Base-by-base conservation (phyloP, 352 stramenopile genomes). In the Phytophthora vignae region DNA sequence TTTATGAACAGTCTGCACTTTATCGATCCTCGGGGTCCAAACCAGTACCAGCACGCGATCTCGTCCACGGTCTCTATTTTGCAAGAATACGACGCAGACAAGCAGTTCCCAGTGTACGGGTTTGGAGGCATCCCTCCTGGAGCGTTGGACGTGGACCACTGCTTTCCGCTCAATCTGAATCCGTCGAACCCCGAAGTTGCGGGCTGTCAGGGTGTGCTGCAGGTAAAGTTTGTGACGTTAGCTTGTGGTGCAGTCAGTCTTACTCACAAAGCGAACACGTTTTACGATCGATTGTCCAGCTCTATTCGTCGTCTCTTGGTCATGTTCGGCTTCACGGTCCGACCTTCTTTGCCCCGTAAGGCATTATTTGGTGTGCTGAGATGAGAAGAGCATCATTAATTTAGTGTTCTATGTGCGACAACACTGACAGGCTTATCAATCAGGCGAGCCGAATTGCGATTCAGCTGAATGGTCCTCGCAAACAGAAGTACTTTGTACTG, bases 121-220 rank as follows among this genome's bases (percentile, higher is more conserved):
- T 94, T 94, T 80, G 87, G 87, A 36, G 87, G 84, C 11, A 97
- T 97, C 55, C 90, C 96, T 64, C 79, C 83, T 31, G 86, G 83
- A 38, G 70, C 67, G 11, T 62, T 68, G 14, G 77, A 87, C 12
- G 90, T 98, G 29, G 70, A 90, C 38, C 95, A 99, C 73, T 98
- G 93, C 77, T 99, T 99, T 76, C 84, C 93, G 15, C 77, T 97
- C 12, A 93, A 89, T 60, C 60, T 88, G 27, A 89, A 94, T 48
- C 76, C 79, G 36, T 84, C 78, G 5, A 88, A 90, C 19, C 85
- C 85, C 4, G 89, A 96, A 68, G 91, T 96, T 53, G 60, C 73
- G 11, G 88, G 88, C 11, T 79, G 88, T 15, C 64, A 94, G 29
- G 91, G 90, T 40, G 86, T 97, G 4, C 78, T 96, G 31, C 69